Evolutionary conservation across 1,284 basidiomycete species (phyloP), one percentile per base, ranked within the genome.

Genomic region (Thelephora terrestris): DNA sequence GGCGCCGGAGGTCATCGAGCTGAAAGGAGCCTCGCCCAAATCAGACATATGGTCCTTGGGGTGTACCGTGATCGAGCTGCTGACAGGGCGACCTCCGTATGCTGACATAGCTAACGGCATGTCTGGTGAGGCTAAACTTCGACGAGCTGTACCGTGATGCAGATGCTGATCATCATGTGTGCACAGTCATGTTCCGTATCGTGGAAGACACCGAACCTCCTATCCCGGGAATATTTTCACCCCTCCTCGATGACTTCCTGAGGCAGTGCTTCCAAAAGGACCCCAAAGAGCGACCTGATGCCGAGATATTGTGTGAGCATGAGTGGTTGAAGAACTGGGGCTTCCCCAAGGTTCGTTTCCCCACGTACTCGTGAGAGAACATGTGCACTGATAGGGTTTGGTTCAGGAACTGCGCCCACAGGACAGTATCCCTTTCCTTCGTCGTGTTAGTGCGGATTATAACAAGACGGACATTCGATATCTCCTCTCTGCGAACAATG

Each of bases 1-100:
- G 92, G 92, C 93, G 3, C 93, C 94, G 1, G 93, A 97, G 64
- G 89, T 87, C 45, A 97, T 97, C 55, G 86, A 92, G 64, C 77
- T 79, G 57, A 86, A 76, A 70, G 88, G 79, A 51, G 81, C 71
- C 50, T 86, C 71, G 52, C 79, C 75, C 50, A 91, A 80, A 70
- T 86, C 76, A 36, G 85, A 85, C 58, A 85, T 98, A 43, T 98
- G 94, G 93, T 94, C 91, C 1, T 69, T 97, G 48, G 94, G 83
- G 1, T 96, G 93, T 63, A 96, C 92, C 4, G 82, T 97, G 57
- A 83, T 95, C 58, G 94, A 98, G 66, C 74, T 98, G 43, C 70
- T 97, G 51, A 94, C 91, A 1, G 94, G 94, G 1, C 76, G 79
- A 40, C 94, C 94, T 4, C 94, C 94, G 0, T 96, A 96, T 61